A percentile compares a stretch with the other conserved stretches of the same genome.
Conservation (phyloP, 306 rosid genomes). For the Dicorynia guianensis region DNA sequence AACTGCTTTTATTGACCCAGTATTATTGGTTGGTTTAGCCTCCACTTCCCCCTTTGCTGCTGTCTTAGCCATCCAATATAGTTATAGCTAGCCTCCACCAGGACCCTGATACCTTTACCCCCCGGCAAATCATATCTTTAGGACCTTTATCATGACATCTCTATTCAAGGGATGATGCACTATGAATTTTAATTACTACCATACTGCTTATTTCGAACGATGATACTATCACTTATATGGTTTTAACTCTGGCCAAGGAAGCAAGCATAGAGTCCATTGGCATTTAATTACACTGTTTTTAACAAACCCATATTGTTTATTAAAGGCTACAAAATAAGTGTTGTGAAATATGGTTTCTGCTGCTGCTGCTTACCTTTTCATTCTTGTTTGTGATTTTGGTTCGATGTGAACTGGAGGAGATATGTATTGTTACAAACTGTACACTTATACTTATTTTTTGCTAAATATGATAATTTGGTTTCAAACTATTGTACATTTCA, state of each 20-base stretch:
- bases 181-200: background rate
- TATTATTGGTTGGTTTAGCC: background rate
- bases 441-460: conserved; percentile 4
- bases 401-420: conserved; percentile 4
- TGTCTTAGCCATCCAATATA: background rate
- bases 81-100: background rate
- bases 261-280: conserved; percentile 24
- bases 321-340: background rate
- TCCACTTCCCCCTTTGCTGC: background rate
- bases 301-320: conserved; percentile 16
- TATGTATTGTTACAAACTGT: background rate
- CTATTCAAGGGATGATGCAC: background rate
- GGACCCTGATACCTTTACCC: background rate
- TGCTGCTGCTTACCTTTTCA: conserved; percentile 8
- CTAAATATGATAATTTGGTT: conserved; percentile 28
- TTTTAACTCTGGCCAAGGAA: conserved; percentile 15
- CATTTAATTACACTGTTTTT: conserved; percentile 4
- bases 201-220: conserved; percentile 4
- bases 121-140: background rate
- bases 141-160: conserved; percentile 7
- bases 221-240: background rate
- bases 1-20: background rate
- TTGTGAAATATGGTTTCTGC: background rate
- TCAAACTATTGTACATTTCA: conserved; percentile 41
- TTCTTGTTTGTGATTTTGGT: conserved; percentile 6